A percentile compares a stretch with the other conserved stretches of the same genome.
Evolutionary conservation across 306 rosid species (phyloP).

Genomic region (Hippophae tibetana): DNA sequence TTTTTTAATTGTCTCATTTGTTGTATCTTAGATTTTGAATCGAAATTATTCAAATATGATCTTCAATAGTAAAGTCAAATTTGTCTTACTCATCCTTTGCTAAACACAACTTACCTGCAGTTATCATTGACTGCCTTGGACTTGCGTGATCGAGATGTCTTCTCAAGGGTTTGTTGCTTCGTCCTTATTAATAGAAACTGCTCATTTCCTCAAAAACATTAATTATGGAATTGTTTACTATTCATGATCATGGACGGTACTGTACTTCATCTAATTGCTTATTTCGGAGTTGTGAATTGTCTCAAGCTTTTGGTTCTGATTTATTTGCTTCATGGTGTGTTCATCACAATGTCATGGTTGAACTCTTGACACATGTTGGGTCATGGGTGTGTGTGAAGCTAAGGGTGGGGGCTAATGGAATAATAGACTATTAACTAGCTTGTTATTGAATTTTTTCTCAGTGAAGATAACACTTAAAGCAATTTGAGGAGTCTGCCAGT

Average conservation of each 20-base stretch:
- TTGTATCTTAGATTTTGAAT: background rate
- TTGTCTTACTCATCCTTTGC: constrained; percentile 2
- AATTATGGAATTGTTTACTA: background rate
- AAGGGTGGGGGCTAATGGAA: too few species aligned
- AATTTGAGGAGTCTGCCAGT: too few species aligned
- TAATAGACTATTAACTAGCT: too few species aligned
- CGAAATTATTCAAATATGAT: background rate
- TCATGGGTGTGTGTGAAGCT: too few species aligned
- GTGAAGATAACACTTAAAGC: too few species aligned
- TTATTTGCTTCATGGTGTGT: background rate
- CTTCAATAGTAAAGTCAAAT: background rate
- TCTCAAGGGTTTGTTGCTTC: constrained; percentile 72
- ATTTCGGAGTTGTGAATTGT: background rate
- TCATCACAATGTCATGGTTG: background rate
- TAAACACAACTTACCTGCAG: constrained; percentile 30
- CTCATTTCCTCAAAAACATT: background rate
- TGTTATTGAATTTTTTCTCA: too few species aligned
- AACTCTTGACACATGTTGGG: too few species aligned
- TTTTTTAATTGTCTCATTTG: background rate
- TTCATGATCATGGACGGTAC: constrained; percentile 1
- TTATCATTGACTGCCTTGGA: constrained; percentile 70
- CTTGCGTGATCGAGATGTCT: constrained; percentile 74
- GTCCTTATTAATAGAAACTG: background rate
- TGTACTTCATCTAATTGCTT: background rate
- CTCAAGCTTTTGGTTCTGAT: background rate